Conservation (phyloP, 768 basidiomycete species). For the Postia placenta region DNA sequence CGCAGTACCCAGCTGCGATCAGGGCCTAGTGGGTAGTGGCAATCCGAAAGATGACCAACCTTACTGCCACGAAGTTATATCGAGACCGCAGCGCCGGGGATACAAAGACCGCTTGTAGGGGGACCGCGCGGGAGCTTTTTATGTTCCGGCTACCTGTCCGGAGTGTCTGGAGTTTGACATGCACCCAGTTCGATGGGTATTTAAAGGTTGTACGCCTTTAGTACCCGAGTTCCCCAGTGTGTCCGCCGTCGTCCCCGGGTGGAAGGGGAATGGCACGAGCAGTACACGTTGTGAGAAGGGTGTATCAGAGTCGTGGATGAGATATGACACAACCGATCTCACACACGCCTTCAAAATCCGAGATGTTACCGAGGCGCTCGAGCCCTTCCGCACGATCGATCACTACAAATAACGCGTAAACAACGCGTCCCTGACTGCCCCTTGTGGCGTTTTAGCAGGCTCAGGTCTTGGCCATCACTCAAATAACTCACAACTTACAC, state of each 20-base stretch:
- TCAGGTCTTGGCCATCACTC: too few relatives aligned
- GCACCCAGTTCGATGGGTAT: background rate
- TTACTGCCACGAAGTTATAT: background rate
- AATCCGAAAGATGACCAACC: constrained; percentile 1
- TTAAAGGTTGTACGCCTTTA: background rate
- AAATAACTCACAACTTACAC: too few relatives aligned
- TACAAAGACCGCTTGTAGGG: too few relatives aligned
- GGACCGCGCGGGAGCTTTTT: too few relatives aligned
- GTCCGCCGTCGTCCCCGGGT: background rate
- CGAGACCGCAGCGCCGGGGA: background rate
- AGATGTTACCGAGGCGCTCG: too few relatives aligned
- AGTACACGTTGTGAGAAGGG: background rate
- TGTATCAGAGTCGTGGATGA: too few relatives aligned
- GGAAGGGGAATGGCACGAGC: background rate
- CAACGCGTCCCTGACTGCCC: too few relatives aligned
- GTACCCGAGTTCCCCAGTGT: background rate
- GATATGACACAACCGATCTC: too few relatives aligned
- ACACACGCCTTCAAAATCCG: too few relatives aligned
- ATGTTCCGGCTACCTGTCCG: too few relatives aligned
- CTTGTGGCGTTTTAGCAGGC: background rate
- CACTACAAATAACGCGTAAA: constrained; percentile 5
- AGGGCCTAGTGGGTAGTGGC: background rate
- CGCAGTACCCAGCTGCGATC: too few relatives aligned
- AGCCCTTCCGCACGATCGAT: background rate
- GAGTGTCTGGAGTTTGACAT: background rate